Percentiles rank a stretch among this genome's conserved stretches.
phyloP scores from a whole-genome alignment of 257 asterid species.

The Lycium ferocissimum region DNA sequence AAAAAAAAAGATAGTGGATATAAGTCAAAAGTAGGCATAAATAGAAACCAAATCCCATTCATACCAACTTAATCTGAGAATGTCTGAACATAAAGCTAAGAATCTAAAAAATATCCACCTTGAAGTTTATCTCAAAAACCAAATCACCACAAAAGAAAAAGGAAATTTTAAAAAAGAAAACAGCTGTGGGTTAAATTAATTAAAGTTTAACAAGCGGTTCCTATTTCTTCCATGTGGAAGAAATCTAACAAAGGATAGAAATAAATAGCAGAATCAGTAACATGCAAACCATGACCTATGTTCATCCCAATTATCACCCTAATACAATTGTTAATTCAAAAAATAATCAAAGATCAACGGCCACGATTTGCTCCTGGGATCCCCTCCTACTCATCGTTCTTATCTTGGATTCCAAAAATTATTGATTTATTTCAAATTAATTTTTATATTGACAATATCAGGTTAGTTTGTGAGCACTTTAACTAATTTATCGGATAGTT shows the following conservation, averaged over 20 bases:
- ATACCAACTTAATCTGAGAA: not conserved
- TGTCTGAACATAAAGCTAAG: slow-evolving; percentile 26
- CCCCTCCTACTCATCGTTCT: slow-evolving; percentile 33
- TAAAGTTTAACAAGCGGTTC: not conserved
- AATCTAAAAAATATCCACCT: slow-evolving; percentile 11
- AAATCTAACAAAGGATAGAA: slow-evolving; percentile 27
- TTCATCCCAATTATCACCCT: slow-evolving; percentile 16
- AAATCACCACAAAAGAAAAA: not conserved
- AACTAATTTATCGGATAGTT: not conserved
- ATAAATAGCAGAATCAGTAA: slow-evolving; percentile 12
- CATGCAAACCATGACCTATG: slow-evolving; percentile 36
- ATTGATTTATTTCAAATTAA: not conserved
- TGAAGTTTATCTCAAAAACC: slow-evolving; percentile 21
- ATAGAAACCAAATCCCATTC: slow-evolving; percentile 7
- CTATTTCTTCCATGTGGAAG: slow-evolving; percentile 34
- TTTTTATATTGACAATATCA: not conserved
- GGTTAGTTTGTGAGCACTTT: not conserved
- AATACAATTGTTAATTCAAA: not conserved
- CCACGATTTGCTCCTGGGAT: not conserved
- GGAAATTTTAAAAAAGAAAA: not conserved
- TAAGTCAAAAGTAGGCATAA: slow-evolving; percentile 15
- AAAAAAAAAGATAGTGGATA: not conserved
- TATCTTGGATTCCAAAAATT: slow-evolving; percentile 19
- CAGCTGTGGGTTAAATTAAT: not conserved
- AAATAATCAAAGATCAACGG: not conserved